Evolutionary conservation across 2,329 filamentous ascomycete genomes (phyloP).

Genomic region (Calonectria henricotiae): DNA sequence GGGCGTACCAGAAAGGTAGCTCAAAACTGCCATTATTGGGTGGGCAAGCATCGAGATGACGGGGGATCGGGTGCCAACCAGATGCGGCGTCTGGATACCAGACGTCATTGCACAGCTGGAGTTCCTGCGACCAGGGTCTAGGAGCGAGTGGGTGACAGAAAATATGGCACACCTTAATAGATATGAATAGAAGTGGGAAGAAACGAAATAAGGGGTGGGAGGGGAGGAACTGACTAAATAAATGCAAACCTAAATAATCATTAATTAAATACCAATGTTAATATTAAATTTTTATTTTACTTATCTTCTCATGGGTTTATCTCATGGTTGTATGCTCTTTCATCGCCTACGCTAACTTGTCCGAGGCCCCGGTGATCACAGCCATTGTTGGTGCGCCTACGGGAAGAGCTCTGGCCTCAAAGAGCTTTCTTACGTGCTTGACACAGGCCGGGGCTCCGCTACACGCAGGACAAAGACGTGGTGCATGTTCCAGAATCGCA

Average conservation of each 20-base stretch:
- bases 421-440: conserved; percentile 19
- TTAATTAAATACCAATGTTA: too few species aligned
- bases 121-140: conserved; percentile 45
- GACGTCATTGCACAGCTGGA: conserved; percentile 50
- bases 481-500: conserved; percentile 29
- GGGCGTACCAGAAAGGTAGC: conserved; percentile 23
- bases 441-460: conserved; percentile 28
- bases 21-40: conserved; percentile 38
- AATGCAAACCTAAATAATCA: not conserved
- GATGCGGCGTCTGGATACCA: conserved; percentile 34
- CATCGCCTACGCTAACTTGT: too few species aligned
- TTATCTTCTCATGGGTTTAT: too few species aligned
- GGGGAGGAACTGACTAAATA: not conserved
- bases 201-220: not conserved
- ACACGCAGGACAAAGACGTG: conserved; percentile 26
- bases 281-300: too few species aligned
- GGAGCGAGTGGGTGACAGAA: not conserved
- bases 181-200: not conserved
- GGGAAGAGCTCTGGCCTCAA: not conserved
- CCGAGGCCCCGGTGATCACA: not conserved
- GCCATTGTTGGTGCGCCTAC: conserved; percentile 18
- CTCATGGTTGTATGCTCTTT: too few species aligned
- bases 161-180: not conserved
- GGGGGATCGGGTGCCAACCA: conserved; percentile 39
- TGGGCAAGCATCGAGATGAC: conserved; percentile 20